Evolutionary conservation across 2,329 filamentous ascomycete genomes (phyloP), one percentile per base, ranked within the genome.

Genomic region (Aspergillus texensis): DNA sequence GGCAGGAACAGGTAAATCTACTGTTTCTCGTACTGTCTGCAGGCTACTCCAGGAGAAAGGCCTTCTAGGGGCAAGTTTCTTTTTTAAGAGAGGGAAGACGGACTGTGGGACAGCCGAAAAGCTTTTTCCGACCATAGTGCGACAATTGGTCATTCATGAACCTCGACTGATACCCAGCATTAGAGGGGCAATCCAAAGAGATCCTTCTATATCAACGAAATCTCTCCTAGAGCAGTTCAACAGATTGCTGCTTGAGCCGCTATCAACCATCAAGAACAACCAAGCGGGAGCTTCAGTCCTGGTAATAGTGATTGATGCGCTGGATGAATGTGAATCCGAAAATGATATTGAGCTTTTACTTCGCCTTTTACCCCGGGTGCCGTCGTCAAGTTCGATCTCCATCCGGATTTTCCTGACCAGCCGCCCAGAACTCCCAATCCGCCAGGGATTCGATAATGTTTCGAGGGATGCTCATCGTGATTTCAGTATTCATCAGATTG

Each of bases 71-170:
- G 76, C 77, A 3, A 80, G 74, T 62, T 83, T 83, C 67, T 82
- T 83, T 69, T 84, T 83, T 69, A 81, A 80, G 58, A 77, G 72
- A 62, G 79, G 77, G 1, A 79, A 80, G 50, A 68, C 68, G 5
- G 78, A 82, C 62, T 74, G 78, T 21, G 73, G 75, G 3, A 72
- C 70, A 36, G 71, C 74, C 1, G 62, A 67, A 9, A 74, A 70
- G 55, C 72, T 84, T 48, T 75, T 83, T 28, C 70, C 78, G 0
- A 83, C 80, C 0, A 70, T 71, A 39, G 19, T 36, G 4, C 30
- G 10, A 2, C 69, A 70, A 52, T 26, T 84, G 41, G 75, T 77
- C 0, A 26, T 26, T 0, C 67, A 66, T n/a, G 61, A 76, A 12
- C 77, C 78, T 9, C 53, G 60, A 1, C 43, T 81, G 2, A 72